phyloP scores from a whole-genome alignment of 2,329 filamentous ascomycete genomes.

The Botrytis paeoniae region DNA sequence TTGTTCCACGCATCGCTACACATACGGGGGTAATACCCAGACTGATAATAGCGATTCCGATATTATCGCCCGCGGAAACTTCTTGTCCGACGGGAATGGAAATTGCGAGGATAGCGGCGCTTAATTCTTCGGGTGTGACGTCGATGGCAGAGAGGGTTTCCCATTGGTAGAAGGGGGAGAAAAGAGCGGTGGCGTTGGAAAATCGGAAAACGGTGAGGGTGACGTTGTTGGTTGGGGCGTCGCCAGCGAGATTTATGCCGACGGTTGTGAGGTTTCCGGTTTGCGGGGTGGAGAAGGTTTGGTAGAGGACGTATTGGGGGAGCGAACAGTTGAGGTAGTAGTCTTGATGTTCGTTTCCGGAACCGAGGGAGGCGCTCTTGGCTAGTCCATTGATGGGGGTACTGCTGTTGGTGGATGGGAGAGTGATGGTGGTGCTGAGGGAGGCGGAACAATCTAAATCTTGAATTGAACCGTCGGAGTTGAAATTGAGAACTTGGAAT shows the following conservation, averaged over 20 bases:
- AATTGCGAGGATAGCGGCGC: slow-evolving; percentile 21
- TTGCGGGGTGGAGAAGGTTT: slow-evolving; percentile 27
- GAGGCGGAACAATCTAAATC: neutral
- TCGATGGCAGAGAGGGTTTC: slow-evolving; percentile 25
- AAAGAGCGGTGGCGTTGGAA: slow-evolving; percentile 26
- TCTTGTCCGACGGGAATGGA: slow-evolving; percentile 18
- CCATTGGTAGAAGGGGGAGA: slow-evolving; percentile 29
- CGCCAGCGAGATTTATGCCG: slow-evolving; percentile 27
- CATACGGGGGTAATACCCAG: slow-evolving; percentile 26
- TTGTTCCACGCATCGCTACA: slow-evolving; percentile 15
- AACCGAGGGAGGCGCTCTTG: slow-evolving; percentile 17
- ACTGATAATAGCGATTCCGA: slow-evolving; percentile 27
- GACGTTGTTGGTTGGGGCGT: slow-evolving; percentile 21
- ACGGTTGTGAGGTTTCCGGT: slow-evolving; percentile 24
- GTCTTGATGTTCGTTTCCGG: slow-evolving; percentile 21
- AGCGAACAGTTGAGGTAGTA: slow-evolving; percentile 25
- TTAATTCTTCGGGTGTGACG: slow-evolving; percentile 16
- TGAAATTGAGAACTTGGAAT: slow-evolving; percentile 16
- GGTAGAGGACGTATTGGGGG: slow-evolving; percentile 27
- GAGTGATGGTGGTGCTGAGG: slow-evolving; percentile 5
- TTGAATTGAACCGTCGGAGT: slow-evolving; percentile 6
- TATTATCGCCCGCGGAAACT: slow-evolving; percentile 24
- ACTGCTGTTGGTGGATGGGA: neutral
- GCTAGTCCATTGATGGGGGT: neutral
- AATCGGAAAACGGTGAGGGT: slow-evolving; percentile 29